A percentile compares a stretch with the other conserved stretches of the same genome.
Evolutionary conservation across 306 rosid species (phyloP).

Genomic region (Trichosanthes cucumerina): DNA sequence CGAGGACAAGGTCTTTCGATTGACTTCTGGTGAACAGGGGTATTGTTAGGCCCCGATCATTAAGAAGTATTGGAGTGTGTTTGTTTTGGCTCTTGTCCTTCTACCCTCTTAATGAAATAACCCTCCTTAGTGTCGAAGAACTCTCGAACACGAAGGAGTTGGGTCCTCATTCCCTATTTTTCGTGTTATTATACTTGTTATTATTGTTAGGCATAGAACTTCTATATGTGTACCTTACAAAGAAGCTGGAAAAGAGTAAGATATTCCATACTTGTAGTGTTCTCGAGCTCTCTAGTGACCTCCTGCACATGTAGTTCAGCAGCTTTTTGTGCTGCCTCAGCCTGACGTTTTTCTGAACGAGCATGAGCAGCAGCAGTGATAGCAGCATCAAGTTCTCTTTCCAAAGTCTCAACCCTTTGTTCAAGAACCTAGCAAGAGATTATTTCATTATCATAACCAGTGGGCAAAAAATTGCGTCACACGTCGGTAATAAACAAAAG

Average conservation of each 20-base stretch:
- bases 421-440: constrained; percentile 44
- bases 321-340: constrained; percentile 71
- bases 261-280: constrained; percentile 66
- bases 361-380: constrained; percentile 77
- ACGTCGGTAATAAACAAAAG: background rate
- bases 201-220: too few species aligned
- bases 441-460: background rate
- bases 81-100: too few species aligned
- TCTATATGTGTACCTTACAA: too few species aligned
- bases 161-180: too few species aligned
- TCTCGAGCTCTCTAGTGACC: constrained; percentile 81
- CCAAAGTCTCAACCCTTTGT: constrained; percentile 74
- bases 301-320: constrained; percentile 73
- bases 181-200: too few species aligned
- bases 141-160: too few species aligned
- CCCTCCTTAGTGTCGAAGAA: too few species aligned
- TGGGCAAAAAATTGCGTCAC: background rate
- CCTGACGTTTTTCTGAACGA: constrained; percentile 83
- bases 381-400: constrained; percentile 91
- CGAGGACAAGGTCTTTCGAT: too few species aligned
- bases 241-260: background rate
- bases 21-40: too few species aligned
- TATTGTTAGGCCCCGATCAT: too few species aligned
- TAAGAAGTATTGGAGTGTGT: too few species aligned
- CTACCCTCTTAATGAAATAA: too few species aligned